Conservation (phyloP, 2,329 filamentous ascomycete genomes). For the Aspergillus awamori region DNA sequence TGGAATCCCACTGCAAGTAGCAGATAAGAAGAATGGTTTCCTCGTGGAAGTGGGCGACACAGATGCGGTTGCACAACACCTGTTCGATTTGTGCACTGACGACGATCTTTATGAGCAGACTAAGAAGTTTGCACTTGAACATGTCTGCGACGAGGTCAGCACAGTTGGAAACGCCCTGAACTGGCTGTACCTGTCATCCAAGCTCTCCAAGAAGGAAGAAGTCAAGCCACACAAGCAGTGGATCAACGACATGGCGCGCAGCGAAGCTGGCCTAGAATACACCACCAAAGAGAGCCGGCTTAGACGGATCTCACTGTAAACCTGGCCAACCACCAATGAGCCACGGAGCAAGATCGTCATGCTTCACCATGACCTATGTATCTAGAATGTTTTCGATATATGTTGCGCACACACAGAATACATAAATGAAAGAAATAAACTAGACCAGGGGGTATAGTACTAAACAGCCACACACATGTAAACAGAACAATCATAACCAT, state of each 20-base stretch:
- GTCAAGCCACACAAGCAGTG: conserved; percentile 64
- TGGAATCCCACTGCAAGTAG: conserved; percentile 79
- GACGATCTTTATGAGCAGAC: conserved; percentile 66
- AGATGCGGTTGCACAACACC: conserved; percentile 67
- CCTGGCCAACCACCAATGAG: neutral
- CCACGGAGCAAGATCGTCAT: neutral
- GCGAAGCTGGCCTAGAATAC: conserved; percentile 65
- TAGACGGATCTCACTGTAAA: conserved; percentile 27
- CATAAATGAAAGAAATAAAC: conserved; percentile 7
- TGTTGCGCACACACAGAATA: neutral
- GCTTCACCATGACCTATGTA: neutral
- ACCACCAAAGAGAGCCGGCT: conserved; percentile 62
- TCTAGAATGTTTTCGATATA: neutral
- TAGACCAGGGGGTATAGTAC: conserved; percentile 2
- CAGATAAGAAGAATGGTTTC: conserved; percentile 71
- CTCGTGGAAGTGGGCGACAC: conserved; percentile 72
- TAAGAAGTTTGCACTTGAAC: conserved; percentile 63
- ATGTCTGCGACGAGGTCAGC: conserved; percentile 79
- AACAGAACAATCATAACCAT: conserved; percentile 1
- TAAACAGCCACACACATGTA: neutral
- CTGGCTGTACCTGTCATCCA: conserved; percentile 77
- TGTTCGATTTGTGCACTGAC: conserved; percentile 69
- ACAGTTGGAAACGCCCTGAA: conserved; percentile 76
- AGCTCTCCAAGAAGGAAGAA: conserved; percentile 61
- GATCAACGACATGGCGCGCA: conserved; percentile 74